phyloP scores from a whole-genome alignment of 129 eudicot species.

The Helianthus tuberosus region DNA sequence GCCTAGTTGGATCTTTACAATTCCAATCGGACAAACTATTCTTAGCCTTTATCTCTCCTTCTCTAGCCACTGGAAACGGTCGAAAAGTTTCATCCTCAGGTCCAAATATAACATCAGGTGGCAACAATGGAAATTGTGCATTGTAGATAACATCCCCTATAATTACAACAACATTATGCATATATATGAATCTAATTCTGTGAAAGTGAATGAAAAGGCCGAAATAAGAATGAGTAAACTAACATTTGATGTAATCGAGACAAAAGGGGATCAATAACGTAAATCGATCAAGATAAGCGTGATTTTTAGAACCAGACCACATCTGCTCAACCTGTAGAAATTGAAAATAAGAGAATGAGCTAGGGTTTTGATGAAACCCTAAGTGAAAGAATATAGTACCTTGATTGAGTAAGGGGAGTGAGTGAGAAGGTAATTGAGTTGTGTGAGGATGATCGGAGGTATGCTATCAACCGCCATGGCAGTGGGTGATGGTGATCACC shows the following conservation, averaged over 20 bases:
- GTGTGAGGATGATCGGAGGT: constrained; percentile 76
- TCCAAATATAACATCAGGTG: constrained; percentile 88
- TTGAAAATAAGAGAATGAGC: neutral
- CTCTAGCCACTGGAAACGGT: constrained; percentile 43
- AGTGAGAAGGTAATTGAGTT: constrained; percentile 68
- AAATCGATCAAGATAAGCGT: constrained; percentile 71
- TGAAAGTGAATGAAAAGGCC: neutral
- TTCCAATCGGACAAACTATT: constrained; percentile 73
- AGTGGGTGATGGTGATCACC: constrained; percentile 3
- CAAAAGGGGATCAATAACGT: constrained; percentile 79
- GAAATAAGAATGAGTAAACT: neutral
- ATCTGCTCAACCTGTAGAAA: constrained; percentile 73
- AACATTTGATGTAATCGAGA: constrained; percentile 81
- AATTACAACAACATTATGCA: neutral
- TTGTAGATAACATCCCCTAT: constrained; percentile 94
- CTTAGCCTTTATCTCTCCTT: constrained; percentile 39
- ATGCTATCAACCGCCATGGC: constrained; percentile 70
- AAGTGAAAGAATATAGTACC: constrained; percentile 38
- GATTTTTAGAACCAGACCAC: constrained; percentile 78
- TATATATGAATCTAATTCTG: neutral
- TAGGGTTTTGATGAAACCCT: constrained; percentile 32
- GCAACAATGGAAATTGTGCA: constrained; percentile 67
- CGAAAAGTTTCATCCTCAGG: constrained; percentile 77
- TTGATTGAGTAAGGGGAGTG: constrained; percentile 79
- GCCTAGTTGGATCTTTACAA: constrained; percentile 71